Conservation (phyloP, 106 monocot species). For the Dendrobium catenatum region DNA sequence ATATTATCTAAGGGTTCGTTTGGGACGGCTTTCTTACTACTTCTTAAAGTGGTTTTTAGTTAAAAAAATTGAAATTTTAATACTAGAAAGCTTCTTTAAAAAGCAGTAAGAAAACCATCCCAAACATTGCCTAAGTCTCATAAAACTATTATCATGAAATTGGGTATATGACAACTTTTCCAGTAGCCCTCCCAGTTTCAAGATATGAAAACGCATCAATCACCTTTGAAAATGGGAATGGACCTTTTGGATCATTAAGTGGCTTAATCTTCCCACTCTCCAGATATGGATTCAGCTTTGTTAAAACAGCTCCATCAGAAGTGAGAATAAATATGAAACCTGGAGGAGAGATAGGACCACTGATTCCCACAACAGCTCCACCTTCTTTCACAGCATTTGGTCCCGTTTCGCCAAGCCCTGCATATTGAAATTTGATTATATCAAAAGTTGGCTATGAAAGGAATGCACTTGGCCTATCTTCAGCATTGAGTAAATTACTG, state of each 20-base stretch:
- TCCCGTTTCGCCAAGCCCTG: conserved; percentile 70
- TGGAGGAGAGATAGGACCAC: conserved; percentile 51
- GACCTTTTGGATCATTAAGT: conserved; percentile 66
- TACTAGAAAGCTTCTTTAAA: too few species aligned
- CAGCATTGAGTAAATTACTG: too few species aligned
- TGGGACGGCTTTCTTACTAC: too few species aligned
- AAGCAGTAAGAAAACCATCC: too few species aligned
- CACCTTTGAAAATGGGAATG: conserved; percentile 52
- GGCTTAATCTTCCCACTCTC: conserved; percentile 75
- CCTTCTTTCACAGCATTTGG: conserved; percentile 77
- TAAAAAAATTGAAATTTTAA: too few species aligned
- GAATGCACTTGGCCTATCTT: too few species aligned
- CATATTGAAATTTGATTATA: background rate
- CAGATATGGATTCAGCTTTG: conserved; percentile 58
- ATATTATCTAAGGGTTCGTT: too few species aligned
- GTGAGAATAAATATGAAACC: conserved; percentile 84
- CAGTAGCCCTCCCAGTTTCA: conserved; percentile 74
- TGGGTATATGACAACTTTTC: conserved; percentile 71
- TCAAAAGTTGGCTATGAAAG: too few species aligned
- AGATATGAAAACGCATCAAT: conserved; percentile 70
- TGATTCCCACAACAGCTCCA: conserved; percentile 61
- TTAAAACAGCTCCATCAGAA: conserved; percentile 48
- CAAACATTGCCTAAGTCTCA: too few species aligned
- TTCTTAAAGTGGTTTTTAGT: too few species aligned
- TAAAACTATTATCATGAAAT: conserved; percentile 38